Evolutionary conservation across 805 yeast genomes (phyloP), one percentile per base, ranked within the genome.

Genomic region (baker's yeast (Saccharomyces cerevisiae)): DNA sequence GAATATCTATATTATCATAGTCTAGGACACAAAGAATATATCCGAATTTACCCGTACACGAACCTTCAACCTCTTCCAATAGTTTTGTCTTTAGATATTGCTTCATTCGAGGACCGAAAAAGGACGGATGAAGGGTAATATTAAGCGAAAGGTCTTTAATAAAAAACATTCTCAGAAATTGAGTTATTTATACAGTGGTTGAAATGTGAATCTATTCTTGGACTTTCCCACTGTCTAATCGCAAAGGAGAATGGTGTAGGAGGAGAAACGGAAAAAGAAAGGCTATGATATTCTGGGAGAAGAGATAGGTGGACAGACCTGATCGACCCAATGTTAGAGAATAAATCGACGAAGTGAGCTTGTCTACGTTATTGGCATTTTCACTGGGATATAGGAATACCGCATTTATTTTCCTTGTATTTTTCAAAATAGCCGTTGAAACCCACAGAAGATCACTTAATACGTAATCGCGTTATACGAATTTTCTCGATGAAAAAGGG

Each of bases 11-110:
- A 60, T 85, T 81, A 86, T 89, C 89, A 60, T 95, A 89, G 68
- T 94, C 98, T 68, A 94, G 77, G 47, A 94, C 99, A 73, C 97
- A 92, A 55, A 94, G 85, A 61, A 94, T 94, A 70, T 94, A 94
- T 13, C 99, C 99, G 75, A 94, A 94, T 71, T 94, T 96, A 64
- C 99, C 99, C 0, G 98, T 91, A 73, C 98, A 94, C 1, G 98
- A 90, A 27, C 99, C 99, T 73, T 94, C 99, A 47, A 94, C 99
- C 68, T 94, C 99, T 60, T 89, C 90, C 55, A 94, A 79, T 58
- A 94, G 78, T 71, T 92, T 91, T 67, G 90, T 88, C 68, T 95
- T 83, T 61, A 94, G 77, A 67, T 84, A 92, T 68, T 89, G 95
- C 72, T 87, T 90, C 98, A 94, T 94, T 63, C 91, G 95, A 2